Conservation (phyloP, 2,329 filamentous ascomycete genomes). For the Clonostachys rhizophaga region DNA sequence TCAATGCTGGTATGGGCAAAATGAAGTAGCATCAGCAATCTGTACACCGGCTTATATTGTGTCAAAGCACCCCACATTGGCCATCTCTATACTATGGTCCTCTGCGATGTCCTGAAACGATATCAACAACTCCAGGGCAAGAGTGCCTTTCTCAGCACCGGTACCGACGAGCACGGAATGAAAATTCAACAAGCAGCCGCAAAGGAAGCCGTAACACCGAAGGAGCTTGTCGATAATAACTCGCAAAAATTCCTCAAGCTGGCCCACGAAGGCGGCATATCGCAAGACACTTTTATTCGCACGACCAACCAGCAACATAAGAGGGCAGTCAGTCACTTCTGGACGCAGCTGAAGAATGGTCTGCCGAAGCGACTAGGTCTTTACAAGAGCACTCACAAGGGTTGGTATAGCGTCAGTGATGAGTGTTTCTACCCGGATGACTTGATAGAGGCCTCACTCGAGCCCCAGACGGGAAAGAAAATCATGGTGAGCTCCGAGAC, state of each 20-base stretch:
- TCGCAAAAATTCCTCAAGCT: constrained; percentile 75
- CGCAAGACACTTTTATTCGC: constrained; percentile 83
- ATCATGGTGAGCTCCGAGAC: constrained; percentile 83
- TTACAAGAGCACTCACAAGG: constrained; percentile 81
- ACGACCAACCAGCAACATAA: constrained; percentile 83
- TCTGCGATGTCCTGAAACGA: constrained; percentile 87
- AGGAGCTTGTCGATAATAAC: constrained; percentile 84
- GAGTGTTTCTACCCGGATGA: constrained; percentile 90
- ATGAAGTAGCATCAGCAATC: background rate
- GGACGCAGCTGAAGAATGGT: constrained; percentile 64
- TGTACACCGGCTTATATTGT: constrained; percentile 8
- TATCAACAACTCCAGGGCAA: constrained; percentile 77
- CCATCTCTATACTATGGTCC: constrained; percentile 88
- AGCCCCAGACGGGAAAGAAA: constrained; percentile 77
- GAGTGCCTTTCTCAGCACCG: constrained; percentile 74
- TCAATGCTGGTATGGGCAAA: constrained; percentile 71
- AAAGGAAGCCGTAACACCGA: constrained; percentile 64
- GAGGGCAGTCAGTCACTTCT: constrained; percentile 84
- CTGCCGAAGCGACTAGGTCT: constrained; percentile 63
- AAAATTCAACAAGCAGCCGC: constrained; percentile 89
- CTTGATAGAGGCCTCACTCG: constrained; percentile 67
- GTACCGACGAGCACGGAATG: constrained; percentile 96
- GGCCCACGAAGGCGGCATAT: constrained; percentile 63
- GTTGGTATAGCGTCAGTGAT: constrained; percentile 96
- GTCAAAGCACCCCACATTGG: constrained; percentile 81